These are phyloP conservation scores for Anastatica hierochuntica DNA, from an alignment of 345 rosid genomes.

Conservation along the genomic window DNA sequence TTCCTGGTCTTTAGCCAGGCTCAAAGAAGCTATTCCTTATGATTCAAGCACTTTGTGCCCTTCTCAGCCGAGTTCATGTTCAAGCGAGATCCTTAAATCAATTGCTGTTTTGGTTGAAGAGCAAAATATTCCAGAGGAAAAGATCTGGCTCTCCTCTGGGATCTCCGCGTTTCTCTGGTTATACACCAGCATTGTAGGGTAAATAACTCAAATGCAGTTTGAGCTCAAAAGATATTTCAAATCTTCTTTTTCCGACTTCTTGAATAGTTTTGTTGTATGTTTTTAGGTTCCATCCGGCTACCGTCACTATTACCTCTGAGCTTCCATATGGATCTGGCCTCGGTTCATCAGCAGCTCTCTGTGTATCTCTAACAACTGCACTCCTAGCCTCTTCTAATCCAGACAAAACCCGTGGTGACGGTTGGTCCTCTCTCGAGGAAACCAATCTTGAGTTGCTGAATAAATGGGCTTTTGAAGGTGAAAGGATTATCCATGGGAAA, in stretches of 20 bases:
- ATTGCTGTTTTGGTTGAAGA: slow-evolving; percentile 57
- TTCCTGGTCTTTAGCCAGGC: slow-evolving; percentile 63
- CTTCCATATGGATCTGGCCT: slow-evolving; percentile 88
- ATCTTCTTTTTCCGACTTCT: neutral
- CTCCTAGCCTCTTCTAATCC: slow-evolving; percentile 45
- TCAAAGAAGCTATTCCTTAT: slow-evolving; percentile 42
- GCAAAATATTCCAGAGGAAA: slow-evolving; percentile 61
- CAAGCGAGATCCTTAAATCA: slow-evolving; percentile 33
- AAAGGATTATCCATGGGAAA: slow-evolving; percentile 84
- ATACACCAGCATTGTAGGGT: slow-evolving; percentile 83
- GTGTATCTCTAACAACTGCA: slow-evolving; percentile 73
- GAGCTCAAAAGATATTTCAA: neutral
- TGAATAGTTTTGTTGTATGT: neutral
- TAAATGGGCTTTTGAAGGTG: slow-evolving; percentile 97
- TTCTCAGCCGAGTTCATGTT: slow-evolving; percentile 49
- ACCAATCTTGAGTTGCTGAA: slow-evolving; percentile 58
- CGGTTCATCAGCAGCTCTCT: slow-evolving; percentile 86
- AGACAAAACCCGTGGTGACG: slow-evolving; percentile 27
- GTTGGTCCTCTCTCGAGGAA: slow-evolving; percentile 49
- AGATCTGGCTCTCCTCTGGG: slow-evolving; percentile 59
- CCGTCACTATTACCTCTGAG: slow-evolving; percentile 55
- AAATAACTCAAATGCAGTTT: slow-evolving; percentile 1
- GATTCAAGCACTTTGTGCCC: slow-evolving; percentile 34
- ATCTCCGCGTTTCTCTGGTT: slow-evolving; percentile 77
- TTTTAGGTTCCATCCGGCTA: slow-evolving; percentile 66